Conservation (phyloP, 2,329 filamentous ascomycete genomes). For the Cytospora paraplurivora region DNA sequence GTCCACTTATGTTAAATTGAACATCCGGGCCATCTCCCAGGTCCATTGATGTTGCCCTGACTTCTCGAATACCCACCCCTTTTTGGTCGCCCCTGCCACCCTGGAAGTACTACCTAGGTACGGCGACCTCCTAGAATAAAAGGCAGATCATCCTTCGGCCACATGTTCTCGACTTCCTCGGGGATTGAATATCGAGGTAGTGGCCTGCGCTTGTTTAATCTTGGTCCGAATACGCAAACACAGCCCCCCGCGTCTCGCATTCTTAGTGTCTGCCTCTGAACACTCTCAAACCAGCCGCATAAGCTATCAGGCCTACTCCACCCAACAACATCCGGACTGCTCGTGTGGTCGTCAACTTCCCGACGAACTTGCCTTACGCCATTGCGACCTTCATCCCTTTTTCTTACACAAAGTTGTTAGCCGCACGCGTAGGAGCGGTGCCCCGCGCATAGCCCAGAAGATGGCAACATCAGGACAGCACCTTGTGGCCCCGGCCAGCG, state of each 20-base stretch:
- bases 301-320: constrained; percentile 8
- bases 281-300: constrained; percentile 13
- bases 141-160: constrained; percentile 20
- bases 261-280: constrained; percentile 9
- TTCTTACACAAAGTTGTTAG: constrained; percentile 12
- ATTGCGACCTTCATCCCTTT: constrained; percentile 1
- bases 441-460: constrained; percentile 18
- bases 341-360: constrained; percentile 5
- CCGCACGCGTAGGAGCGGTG: constrained; percentile 23
- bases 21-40: constrained; percentile 23
- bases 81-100: constrained; percentile 21
- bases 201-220: constrained; percentile 13
- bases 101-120: constrained; percentile 7
- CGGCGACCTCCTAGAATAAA: background rate
- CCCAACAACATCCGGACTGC: constrained; percentile 5
- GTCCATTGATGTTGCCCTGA: constrained; percentile 23
- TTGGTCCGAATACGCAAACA: background rate
- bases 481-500: constrained; percentile 18
- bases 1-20: constrained; percentile 30
- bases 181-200: constrained; percentile 13
- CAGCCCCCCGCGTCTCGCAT: constrained; percentile 17
- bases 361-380: background rate
- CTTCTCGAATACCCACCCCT: constrained; percentile 17
- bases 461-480: constrained; percentile 26
- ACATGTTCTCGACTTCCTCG: constrained; percentile 24